Percentiles rank a stretch among this genome's conserved stretches.
Conservation (phyloP, 2,329 filamentous ascomycete species). For the Fusarium verticillioides region DNA sequence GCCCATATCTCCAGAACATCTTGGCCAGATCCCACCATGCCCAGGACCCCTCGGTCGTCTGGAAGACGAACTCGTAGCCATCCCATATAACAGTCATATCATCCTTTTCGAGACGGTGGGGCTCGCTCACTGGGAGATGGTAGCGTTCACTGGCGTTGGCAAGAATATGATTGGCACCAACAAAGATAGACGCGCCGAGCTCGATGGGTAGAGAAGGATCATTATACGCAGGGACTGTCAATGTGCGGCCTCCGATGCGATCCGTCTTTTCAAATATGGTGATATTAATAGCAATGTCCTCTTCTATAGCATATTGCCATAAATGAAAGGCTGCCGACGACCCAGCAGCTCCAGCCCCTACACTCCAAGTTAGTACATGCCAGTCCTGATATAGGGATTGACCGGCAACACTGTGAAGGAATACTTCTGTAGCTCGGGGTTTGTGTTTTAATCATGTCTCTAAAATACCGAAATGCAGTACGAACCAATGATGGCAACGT, state of each 20-base stretch:
- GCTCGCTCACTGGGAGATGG: slow-evolving; percentile 68
- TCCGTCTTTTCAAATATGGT: slow-evolving; percentile 85
- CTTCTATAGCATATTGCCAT: slow-evolving; percentile 72
- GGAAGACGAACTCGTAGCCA: slow-evolving; percentile 77
- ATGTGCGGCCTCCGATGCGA: slow-evolving; percentile 85
- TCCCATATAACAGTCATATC: slow-evolving; percentile 84
- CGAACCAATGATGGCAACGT: slow-evolving; percentile 53
- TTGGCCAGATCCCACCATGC: slow-evolving; percentile 85
- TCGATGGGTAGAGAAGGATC: slow-evolving; percentile 78
- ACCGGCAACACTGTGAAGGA: neutral
- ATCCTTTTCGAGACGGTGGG: slow-evolving; percentile 58
- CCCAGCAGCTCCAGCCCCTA: slow-evolving; percentile 90
- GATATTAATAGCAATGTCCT: slow-evolving; percentile 75
- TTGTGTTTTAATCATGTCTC: neutral
- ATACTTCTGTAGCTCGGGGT: neutral
- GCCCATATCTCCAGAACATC: slow-evolving; percentile 86
- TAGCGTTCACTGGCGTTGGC: slow-evolving; percentile 77
- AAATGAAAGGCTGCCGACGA: slow-evolving; percentile 89
- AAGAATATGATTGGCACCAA: slow-evolving; percentile 84
- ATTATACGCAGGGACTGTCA: slow-evolving; percentile 82
- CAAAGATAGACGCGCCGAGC: slow-evolving; percentile 92
- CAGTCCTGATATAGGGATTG: neutral
- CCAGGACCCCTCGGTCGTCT: slow-evolving; percentile 66
- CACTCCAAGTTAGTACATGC: slow-evolving; percentile 15
- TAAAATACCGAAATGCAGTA: slow-evolving; percentile 5